These are phyloP conservation scores for Neospermospora avenae DNA, from an alignment of 2,329 filamentous ascomycete species.

Conservation along the genomic window DNA sequence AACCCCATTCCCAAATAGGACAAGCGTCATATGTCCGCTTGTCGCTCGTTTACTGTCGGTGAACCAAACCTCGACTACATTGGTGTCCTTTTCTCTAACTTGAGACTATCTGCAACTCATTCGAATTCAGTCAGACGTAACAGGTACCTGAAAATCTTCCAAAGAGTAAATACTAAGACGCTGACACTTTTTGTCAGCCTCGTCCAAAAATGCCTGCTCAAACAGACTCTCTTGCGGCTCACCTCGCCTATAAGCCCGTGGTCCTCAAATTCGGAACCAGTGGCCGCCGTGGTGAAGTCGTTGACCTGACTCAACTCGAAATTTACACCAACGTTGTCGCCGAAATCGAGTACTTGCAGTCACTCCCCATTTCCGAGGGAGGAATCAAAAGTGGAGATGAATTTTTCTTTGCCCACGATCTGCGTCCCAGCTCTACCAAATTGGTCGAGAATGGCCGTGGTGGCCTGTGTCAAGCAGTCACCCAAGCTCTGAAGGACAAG, in stretches of 20 bases:
- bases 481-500: constrained; percentile 32
- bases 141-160: not conserved
- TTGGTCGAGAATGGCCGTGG: constrained; percentile 34
- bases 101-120: no score
- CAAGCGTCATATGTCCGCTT: not conserved
- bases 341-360: constrained; percentile 35
- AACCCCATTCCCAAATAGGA: not conserved
- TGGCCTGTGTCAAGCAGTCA: constrained; percentile 34
- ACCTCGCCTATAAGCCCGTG: constrained; percentile 30
- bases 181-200: not conserved
- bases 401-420: constrained; percentile 36
- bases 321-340: constrained; percentile 37
- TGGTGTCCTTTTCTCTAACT: not conserved
- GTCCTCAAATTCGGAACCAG: constrained; percentile 37
- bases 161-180: not conserved
- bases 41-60: not conserved
- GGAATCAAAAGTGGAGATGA: constrained; percentile 34
- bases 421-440: constrained; percentile 34
- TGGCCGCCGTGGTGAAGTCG: constrained; percentile 34
- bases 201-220: not conserved
- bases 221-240: constrained; percentile 3
- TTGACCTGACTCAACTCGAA: constrained; percentile 36
- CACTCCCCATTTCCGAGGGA: constrained; percentile 28
- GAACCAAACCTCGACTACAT: not conserved
- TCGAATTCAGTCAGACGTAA: not conserved